phyloP scores from a whole-genome alignment of 768 basidiomycete species.

The Collybiopsis confluens region DNA sequence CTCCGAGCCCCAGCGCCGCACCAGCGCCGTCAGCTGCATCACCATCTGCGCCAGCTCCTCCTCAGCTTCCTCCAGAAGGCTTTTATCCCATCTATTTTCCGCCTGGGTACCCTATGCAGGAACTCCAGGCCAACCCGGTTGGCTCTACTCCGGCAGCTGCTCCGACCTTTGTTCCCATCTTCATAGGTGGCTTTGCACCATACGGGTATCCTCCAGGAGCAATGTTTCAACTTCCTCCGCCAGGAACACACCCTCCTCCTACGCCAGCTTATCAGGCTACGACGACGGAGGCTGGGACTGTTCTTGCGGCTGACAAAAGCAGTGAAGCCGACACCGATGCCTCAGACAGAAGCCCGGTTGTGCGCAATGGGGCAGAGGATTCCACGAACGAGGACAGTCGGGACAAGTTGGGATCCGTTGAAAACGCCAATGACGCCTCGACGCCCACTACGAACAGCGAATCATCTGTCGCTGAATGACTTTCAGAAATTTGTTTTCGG shows the following conservation, averaged over 20 bases:
- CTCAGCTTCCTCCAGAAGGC: conserved; percentile 29
- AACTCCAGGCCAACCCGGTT: conserved; percentile 25
- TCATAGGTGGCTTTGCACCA: conserved; percentile 26
- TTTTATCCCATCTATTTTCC: conserved; percentile 40
- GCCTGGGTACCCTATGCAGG: conserved; percentile 26
- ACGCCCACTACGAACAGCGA: background rate
- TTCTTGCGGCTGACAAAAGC: background rate
- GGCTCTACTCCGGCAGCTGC: conserved; percentile 19
- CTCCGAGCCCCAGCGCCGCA: conserved; percentile 21
- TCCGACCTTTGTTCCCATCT: conserved; percentile 34
- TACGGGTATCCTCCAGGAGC: conserved; percentile 22
- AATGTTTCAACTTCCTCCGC: conserved; percentile 15
- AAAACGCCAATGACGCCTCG: background rate
- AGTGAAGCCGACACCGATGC: background rate
- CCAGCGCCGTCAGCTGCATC: conserved; percentile 24
- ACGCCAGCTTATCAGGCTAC: conserved; percentile 12
- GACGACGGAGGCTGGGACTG: conserved; percentile 10
- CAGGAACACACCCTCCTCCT: conserved; percentile 33
- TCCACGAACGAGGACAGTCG: background rate
- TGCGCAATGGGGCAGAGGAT: background rate
- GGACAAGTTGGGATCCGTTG: background rate
- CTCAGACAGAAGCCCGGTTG: background rate
- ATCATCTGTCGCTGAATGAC: background rate
- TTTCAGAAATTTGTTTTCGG: background rate
- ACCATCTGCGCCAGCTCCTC: conserved; percentile 29